These are phyloP conservation scores for Aspergillus unguis DNA, from an alignment of 2,329 filamentous ascomycete genomes.

Conservation along the genomic window DNA sequence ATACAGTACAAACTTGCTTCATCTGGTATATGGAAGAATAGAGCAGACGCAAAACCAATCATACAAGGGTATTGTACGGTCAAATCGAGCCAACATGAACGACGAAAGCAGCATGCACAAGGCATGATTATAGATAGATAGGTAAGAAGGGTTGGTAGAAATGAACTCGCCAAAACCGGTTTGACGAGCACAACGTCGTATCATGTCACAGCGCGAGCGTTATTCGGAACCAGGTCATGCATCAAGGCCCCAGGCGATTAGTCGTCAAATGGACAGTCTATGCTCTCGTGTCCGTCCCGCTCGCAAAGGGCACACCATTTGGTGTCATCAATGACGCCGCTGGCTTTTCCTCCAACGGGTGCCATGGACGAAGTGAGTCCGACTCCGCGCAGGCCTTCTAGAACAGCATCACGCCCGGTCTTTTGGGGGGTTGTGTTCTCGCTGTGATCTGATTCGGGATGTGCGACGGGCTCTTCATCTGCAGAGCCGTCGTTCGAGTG, in stretches of 20 bases:
- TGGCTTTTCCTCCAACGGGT: conserved; percentile 73
- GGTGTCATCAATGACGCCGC: conserved; percentile 70
- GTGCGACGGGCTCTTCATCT: conserved; percentile 17
- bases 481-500: conserved; percentile 14
- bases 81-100: conserved; percentile 7
- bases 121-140: conserved; percentile 7
- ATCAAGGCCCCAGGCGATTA: conserved; percentile 20
- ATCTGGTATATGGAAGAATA: conserved; percentile 5
- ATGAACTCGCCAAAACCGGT: conserved; percentile 7
- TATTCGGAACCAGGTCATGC: conserved; percentile 21
- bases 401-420: conserved; percentile 41
- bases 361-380: conserved; percentile 46
- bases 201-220: conserved; percentile 8
- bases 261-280: conserved; percentile 90
- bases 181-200: conserved; percentile 3
- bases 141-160: background rate
- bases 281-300: conserved; percentile 92
- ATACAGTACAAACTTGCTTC: conserved; percentile 8
- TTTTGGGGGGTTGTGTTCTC: conserved; percentile 30
- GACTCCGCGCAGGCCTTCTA: conserved; percentile 44
- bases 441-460: conserved; percentile 15
- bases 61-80: conserved; percentile 6
- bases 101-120: conserved; percentile 1
- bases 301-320: conserved; percentile 99
- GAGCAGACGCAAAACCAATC: conserved; percentile 2